Evolutionary conservation across 768 basidiomycete genomes (phyloP).

Genomic region (Boletus fagicola): DNA sequence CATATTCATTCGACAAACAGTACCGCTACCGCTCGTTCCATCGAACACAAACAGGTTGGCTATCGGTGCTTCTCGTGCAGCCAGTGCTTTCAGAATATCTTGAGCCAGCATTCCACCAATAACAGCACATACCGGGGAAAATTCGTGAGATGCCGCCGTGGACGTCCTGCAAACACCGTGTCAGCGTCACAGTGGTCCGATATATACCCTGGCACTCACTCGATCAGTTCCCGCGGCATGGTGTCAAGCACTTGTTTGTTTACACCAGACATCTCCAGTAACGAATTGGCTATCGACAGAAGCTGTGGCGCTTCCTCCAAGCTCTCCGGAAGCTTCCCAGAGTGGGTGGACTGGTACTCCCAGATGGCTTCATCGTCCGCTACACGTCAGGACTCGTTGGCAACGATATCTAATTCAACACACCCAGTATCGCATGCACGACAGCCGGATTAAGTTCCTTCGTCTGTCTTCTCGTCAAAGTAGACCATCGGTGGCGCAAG

Average conservation of each 20-base stretch:
- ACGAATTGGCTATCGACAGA: constrained; percentile 57
- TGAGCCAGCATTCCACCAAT: constrained; percentile 94
- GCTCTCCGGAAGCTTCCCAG: constrained; percentile 55
- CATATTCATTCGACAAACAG: constrained; percentile 57
- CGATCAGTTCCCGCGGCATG: constrained; percentile 57
- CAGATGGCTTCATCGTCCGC: constrained; percentile 58
- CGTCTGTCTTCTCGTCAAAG: constrained; percentile 69
- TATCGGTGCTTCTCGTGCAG: constrained; percentile 87
- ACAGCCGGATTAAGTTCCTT: constrained; percentile 79
- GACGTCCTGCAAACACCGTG: constrained; percentile 51
- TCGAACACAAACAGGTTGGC: constrained; percentile 92
- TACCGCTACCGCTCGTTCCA: constrained; percentile 73
- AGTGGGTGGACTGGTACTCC: constrained; percentile 69
- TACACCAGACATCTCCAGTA: constrained; percentile 63
- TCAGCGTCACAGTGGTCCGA: neutral
- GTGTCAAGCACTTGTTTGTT: constrained; percentile 62
- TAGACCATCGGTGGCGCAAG: constrained; percentile 65
- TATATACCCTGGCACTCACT: constrained; percentile 41
- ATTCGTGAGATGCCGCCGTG: constrained; percentile 74
- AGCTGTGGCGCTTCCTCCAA: constrained; percentile 52
- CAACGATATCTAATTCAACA: constrained; percentile 9
- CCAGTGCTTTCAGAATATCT: constrained; percentile 89
- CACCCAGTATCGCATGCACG: constrained; percentile 73
- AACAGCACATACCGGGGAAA: constrained; percentile 92
- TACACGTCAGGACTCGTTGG: constrained; percentile 14